Evolutionary conservation across 1,284 basidiomycete genomes (phyloP), one percentile per base, ranked within the genome.

Genomic region (Porodaedalea pini): DNA sequence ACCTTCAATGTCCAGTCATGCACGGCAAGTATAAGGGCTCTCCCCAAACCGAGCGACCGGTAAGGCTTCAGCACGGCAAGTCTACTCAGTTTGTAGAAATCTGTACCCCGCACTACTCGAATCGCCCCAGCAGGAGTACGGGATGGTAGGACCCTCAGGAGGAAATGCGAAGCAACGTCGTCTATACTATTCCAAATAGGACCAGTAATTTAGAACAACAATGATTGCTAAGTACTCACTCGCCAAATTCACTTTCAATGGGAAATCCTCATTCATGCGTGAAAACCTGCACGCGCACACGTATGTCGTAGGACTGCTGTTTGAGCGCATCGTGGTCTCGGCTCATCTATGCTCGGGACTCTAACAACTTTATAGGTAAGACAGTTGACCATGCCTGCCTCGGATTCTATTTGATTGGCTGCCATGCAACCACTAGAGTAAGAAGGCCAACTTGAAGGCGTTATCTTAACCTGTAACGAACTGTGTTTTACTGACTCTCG

Each of bases 241-340:
- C 75, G 70, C 91, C 89, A 62, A 86, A 75, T 69, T 92, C 89
- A 6, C 72, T 75, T 47, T 89, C 86, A 27, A 85, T 69, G 54
- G 87, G 77, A 65, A 91, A 92, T 39, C 75, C 74, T 73, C 88
- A 86, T 69, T 89, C 86, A 64, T 73, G 69, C 64, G 79, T 74
- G 71, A 90, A 92, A 55, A 91, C 88, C 37, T 76, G 75, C 63
- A 83, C 79, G 66, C 86, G 80, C 64, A n/a, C n/a, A n/a, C n/a
- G 80, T 64, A 90, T 73, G 63, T 78, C 72, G 69, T 77, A 79
- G 67, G 86, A 88, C 64, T 86, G 78, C 66, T 83, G 74, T 47
- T 31, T 64, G 54, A 81, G 70, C 41, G 49, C n/a, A n/a, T n/a
- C n/a, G n/a, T n/a, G n/a, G n/a, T n/a, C n/a, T n/a, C 2, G n/a